Evolutionary conservation across 2,329 filamentous ascomycete species (phyloP).

Genomic region (Fusarium beomiforme): DNA sequence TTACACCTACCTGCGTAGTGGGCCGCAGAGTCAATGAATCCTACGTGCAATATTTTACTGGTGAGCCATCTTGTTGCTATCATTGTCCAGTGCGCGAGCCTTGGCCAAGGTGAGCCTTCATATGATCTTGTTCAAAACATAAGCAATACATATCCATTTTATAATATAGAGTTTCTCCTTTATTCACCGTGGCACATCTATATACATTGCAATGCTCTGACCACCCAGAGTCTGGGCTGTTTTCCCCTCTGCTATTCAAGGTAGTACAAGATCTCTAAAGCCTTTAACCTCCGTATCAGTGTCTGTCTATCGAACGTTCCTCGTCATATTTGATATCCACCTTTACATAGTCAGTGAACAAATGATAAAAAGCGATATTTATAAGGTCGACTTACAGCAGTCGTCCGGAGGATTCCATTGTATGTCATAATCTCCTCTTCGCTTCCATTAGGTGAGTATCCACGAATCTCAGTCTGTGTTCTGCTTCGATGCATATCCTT

Average conservation of each 20-base stretch:
- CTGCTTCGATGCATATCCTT: constrained; percentile 28
- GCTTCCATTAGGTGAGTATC: constrained; percentile 33
- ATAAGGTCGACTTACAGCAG: constrained; percentile 5
- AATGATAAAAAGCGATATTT: neutral
- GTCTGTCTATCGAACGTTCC: neutral
- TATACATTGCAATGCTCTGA: too few relatives aligned
- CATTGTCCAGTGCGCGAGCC: too few relatives aligned
- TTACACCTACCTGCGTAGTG: too few relatives aligned
- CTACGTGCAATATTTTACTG: too few relatives aligned
- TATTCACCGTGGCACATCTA: too few relatives aligned
- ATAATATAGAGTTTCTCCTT: too few relatives aligned
- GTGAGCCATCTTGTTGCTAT: too few relatives aligned
- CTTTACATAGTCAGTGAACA: neutral
- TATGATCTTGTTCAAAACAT: too few relatives aligned
- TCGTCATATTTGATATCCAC: neutral
- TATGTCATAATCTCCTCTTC: constrained; percentile 43
- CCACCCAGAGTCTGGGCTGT: too few relatives aligned
- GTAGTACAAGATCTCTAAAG: neutral
- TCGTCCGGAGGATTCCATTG: constrained; percentile 36
- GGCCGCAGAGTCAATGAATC: too few relatives aligned
- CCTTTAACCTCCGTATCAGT: neutral
- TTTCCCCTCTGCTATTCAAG: neutral
- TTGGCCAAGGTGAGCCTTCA: too few relatives aligned
- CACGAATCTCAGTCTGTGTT: constrained; percentile 32
- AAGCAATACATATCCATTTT: too few relatives aligned